Conservation (phyloP, 1,139 yeast genomes). For the Pichia sp. region DNA sequence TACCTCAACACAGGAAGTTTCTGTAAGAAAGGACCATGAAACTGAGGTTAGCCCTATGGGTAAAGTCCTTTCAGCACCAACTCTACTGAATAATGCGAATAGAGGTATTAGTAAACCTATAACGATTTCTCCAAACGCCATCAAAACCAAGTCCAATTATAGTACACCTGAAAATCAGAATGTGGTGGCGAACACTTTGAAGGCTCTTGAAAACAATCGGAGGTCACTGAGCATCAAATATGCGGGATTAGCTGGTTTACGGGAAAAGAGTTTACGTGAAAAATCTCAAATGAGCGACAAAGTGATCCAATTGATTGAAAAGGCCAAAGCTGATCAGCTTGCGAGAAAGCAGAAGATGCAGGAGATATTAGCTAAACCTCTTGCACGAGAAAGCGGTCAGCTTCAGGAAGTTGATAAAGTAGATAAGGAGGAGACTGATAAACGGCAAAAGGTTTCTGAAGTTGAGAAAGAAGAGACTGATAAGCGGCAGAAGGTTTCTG, state of each 20-base stretch:
- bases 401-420: too few relatives aligned
- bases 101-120: background rate
- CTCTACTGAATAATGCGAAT: background rate
- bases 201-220: slow-evolving; percentile 2
- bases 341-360: slow-evolving; percentile 1
- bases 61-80: background rate
- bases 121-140: background rate
- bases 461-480: too few relatives aligned
- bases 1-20: too few relatives aligned
- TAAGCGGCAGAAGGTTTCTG: too few relatives aligned
- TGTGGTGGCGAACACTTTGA: background rate
- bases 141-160: background rate
- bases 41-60: too few relatives aligned
- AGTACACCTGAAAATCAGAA: background rate
- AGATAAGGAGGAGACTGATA: too few relatives aligned
- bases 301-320: slow-evolving; percentile 11
- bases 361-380: background rate
- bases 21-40: too few relatives aligned
- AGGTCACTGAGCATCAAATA: background rate
- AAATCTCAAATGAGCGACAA: slow-evolving; percentile 6
- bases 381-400: background rate
- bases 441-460: too few relatives aligned
- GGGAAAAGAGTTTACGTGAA: background rate
- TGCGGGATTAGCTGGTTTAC: background rate
- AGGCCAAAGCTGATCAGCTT: slow-evolving; percentile 9